Conservation (phyloP, 148 eudicot genomes). For the Spergularia marina region DNA sequence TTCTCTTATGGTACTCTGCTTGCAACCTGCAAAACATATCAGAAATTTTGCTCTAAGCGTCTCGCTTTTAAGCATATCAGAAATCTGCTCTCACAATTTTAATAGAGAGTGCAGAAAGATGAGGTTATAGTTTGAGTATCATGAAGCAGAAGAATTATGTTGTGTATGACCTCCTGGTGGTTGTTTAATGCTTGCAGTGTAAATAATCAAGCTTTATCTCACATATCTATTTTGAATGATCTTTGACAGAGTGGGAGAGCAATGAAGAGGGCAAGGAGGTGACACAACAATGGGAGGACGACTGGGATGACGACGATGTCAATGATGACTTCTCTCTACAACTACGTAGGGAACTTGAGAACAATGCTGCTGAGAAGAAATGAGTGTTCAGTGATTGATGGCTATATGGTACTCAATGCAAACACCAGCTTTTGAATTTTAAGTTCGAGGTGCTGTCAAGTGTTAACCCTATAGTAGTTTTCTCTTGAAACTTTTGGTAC, state of each 20-base stretch:
- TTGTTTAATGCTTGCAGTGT: background rate
- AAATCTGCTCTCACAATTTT: too few species aligned
- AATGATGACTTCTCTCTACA: constrained; percentile 82
- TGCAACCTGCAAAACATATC: too few species aligned
- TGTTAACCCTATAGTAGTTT: background rate
- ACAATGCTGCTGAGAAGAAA: constrained; percentile 47
- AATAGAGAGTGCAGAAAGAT: too few species aligned
- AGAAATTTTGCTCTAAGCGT: too few species aligned
- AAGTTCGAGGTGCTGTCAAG: constrained; percentile 6
- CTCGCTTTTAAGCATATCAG: too few species aligned
- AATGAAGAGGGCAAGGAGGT: constrained; percentile 81
- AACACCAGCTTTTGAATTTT: background rate
- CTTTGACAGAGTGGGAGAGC: constrained; percentile 62
- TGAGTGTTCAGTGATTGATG: constrained; percentile 27
- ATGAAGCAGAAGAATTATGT: background rate
- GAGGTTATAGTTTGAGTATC: background rate
- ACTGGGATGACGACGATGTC: constrained; percentile 93
- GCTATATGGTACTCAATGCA: background rate
- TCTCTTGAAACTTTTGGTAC: background rate
- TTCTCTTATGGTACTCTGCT: too few species aligned
- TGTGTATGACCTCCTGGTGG: background rate
- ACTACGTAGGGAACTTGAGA: constrained; percentile 72
- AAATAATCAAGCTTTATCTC: background rate
- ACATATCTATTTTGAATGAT: background rate
- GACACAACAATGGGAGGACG: constrained; percentile 88